Evolutionary conservation across 352 stramenopile genomes (phyloP), one percentile per base, ranked within the genome.

Genomic region (Phytophthora vignae): DNA sequence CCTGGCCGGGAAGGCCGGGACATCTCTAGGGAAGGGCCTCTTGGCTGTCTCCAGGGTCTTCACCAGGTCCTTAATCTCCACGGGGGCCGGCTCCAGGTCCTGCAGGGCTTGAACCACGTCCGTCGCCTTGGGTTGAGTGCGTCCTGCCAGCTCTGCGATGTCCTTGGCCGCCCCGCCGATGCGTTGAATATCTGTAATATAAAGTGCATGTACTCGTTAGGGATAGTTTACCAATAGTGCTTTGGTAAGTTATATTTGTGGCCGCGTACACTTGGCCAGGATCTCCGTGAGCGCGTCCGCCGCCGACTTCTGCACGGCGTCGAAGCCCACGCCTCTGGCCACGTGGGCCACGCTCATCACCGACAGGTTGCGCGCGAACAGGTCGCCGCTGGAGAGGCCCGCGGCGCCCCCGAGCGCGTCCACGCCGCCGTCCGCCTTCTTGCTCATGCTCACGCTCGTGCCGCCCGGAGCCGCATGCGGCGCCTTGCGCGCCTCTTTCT

Each of bases 21-120:
- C 72, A 66, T 90, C 81, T 55, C 83, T 73, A 15, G 83, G 82
- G 54, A 90, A 88, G 10, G 83, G 78, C 11, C 80, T 71, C 64
- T 85, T 88, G 2, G 75, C 77, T 8, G 72, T 90, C 67, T 83
- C 81, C 14, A 90, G 55, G 21, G 81, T 71, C 64, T 90, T 85
- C 7, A 88, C 67, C 5, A 90, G 63, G 56, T 90, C 81, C 10
- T 74, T 73, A 6, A 88, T 50, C 6, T 85, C 76, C 42, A 90
- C 77, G 4, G 80, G 76, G 6, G 66, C 40, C 2, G 83, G 77
- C 7, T 82, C 78, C 59, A 90, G 57, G 49, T 90, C 83, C 31
- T 78, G 71, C 31, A 90, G 62, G 2, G 81, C 83, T 49, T 85
- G 78, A 5, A 76, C 38, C 6, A 90, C 73, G 40, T 90, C 83